Percentiles rank a stretch among this genome's conserved stretches.
These are phyloP conservation scores for Mikania micrantha DNA, from an alignment of 129 eudicot species.

Conservation along the genomic window DNA sequence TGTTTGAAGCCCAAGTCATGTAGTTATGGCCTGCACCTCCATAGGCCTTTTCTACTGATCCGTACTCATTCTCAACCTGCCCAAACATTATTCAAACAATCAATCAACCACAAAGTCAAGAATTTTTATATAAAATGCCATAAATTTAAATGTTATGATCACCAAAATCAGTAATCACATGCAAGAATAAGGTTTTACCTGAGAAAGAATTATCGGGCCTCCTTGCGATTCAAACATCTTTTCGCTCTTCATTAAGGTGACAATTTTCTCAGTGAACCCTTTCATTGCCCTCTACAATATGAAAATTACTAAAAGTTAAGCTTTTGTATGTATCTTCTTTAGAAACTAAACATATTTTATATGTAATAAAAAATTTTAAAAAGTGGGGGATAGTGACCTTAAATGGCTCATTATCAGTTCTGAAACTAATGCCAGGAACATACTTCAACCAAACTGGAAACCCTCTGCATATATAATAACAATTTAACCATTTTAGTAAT, in stretches of 20 bases:
- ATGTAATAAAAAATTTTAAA: background rate
- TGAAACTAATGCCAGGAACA: conserved; percentile 87
- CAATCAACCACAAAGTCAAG: background rate
- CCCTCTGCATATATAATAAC: conserved; percentile 46
- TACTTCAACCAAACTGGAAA: conserved; percentile 92
- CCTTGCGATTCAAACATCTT: conserved; percentile 79
- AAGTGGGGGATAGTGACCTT: conserved; percentile 39
- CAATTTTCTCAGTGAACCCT: conserved; percentile 74
- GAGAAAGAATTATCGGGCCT: conserved; percentile 84
- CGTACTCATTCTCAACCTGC: conserved; percentile 96
- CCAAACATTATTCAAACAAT: conserved; percentile 4
- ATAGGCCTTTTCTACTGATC: conserved; percentile 51
- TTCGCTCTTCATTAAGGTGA: conserved; percentile 76
- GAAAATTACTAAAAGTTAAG: background rate
- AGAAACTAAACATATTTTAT: background rate
- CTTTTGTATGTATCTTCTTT: background rate
- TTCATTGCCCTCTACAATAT: conserved; percentile 61
- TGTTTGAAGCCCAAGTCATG: conserved; percentile 87
- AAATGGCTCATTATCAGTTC: conserved; percentile 88
- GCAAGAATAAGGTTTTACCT: conserved; percentile 32
- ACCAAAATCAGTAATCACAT: background rate
- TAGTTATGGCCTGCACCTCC: conserved; percentile 70
- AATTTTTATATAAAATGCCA: background rate
- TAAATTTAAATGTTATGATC: background rate
- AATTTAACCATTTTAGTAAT: background rate